Base-by-base conservation (phyloP, 2,329 filamentous ascomycete genomes). In the Neodidymelliopsis sp. region DNA sequence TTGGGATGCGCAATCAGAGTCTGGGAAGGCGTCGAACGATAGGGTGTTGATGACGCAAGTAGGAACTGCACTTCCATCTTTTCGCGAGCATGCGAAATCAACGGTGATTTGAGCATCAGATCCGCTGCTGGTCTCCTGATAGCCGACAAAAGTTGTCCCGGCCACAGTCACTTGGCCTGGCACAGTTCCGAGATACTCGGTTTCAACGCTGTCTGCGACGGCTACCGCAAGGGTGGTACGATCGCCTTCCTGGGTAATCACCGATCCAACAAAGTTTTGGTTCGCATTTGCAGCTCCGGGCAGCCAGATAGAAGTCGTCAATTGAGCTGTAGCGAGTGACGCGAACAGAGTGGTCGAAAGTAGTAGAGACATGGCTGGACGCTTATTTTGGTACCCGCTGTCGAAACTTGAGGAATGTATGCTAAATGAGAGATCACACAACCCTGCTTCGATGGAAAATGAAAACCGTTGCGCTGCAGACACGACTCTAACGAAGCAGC, bases 271-370 rank as follows among this genome's bases (percentile, higher is more conserved):
- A 41, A 60, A 63, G 2, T 46, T 51, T 7, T 54, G 27, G 6
- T 59, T 45, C 4, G 41, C 27, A 16, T 49, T 47, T 19, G 47
- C 40, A 13, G 44, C 34, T 22, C 60, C 44, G 3, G 65, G 63
- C 37, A 68, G 39, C 62, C 66, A 67, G 9, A 66, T 55, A 2
- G 64, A 63, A 6, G 67, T 69, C 4, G 66, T 70, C 11, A 66
- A 16, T 19, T 64, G 42, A 7, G 66, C 66, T n/a, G 60, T 39
- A 12, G 58, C 61, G 11, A 44, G 47, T 6, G 61, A 49, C 11
- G 59, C 60, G 39, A 68, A 54, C 12, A 65, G 41, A 13, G 66
- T 40, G 24, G 55, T 36, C 7, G 54, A 54, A 13, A 63, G 45
- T 16, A 68, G 29, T 25, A 52, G 49, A 57, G 61, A 56, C 64